A percentile compares a stretch with the other conserved stretches of the same genome.
phyloP scores from a whole-genome alignment of 2,329 filamentous ascomycete species.

The Paracorniculantispora psalliotae region DNA sequence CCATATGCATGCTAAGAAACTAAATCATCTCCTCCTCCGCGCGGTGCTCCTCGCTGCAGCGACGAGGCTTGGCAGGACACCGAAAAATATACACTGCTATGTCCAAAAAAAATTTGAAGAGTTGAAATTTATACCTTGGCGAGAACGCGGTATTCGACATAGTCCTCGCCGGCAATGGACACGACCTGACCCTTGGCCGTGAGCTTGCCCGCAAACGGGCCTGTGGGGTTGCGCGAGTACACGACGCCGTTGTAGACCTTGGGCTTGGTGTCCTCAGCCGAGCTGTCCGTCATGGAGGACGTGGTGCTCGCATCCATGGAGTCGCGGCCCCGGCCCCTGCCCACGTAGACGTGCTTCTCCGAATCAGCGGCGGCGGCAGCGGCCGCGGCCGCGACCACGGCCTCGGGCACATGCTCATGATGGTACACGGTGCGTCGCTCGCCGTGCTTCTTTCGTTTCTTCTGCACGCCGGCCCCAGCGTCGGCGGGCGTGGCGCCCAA shows the following conservation, averaged over 20 bases:
- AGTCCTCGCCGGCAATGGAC: slow-evolving; percentile 62
- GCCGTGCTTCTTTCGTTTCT: slow-evolving; percentile 10
- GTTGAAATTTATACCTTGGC: slow-evolving; percentile 42
- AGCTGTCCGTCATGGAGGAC: slow-evolving; percentile 10
- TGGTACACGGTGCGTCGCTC: slow-evolving; percentile 10
- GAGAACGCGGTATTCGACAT: slow-evolving; percentile 61
- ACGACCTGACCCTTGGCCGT: slow-evolving; percentile 57
- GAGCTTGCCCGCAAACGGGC: slow-evolving; percentile 59
- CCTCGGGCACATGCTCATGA: slow-evolving; percentile 6
- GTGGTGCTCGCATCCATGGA: slow-evolving; percentile 4
- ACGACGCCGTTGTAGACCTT: slow-evolving; percentile 56
- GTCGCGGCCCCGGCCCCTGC: slow-evolving; percentile 6
- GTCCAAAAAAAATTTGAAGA: neutral
- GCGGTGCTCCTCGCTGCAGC: neutral
- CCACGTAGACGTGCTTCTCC: neutral
- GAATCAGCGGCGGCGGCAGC: neutral
- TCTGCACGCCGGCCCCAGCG: neutral
- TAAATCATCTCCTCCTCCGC: neutral
- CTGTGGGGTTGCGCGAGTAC: slow-evolving; percentile 57
- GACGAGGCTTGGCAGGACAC: neutral
- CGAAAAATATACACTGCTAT: neutral
- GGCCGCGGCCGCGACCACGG: neutral
- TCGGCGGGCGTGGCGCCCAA: neutral
- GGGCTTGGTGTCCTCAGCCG: slow-evolving; percentile 39
- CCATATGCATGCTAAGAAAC: slow-evolving; percentile 5